Conservation (phyloP, 139 green algal genomes). For the Auxenochlorella pyrenoidosa region DNA sequence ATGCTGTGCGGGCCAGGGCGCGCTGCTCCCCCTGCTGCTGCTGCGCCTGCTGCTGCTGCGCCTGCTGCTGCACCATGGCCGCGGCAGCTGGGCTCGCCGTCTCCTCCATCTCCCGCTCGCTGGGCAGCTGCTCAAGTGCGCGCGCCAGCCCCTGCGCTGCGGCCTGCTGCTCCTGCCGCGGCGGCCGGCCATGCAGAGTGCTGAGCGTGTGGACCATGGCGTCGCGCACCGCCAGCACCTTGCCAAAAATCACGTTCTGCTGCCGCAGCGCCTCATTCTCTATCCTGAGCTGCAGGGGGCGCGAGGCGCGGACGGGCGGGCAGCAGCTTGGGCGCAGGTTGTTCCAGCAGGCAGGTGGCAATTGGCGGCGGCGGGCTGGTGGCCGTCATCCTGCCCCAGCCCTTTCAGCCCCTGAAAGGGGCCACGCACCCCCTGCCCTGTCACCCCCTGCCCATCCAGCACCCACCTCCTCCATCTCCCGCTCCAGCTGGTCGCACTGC, state of each 20-base stretch:
- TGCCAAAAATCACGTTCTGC: conserved; percentile 4
- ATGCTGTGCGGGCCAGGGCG: neutral
- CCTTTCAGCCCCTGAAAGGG: neutral
- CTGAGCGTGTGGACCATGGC: conserved; percentile 26
- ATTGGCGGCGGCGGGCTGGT: no score
- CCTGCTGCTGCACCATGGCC: neutral
- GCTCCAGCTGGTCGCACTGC: conserved; percentile 1
- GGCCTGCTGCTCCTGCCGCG: neutral
- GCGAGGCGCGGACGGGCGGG: no score
- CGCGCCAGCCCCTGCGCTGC: neutral
- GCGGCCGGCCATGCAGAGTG: neutral
- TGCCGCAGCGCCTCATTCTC: conserved; percentile 9
- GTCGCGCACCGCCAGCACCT: conserved; percentile 35
- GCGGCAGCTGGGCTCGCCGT: neutral
- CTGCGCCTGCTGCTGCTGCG: neutral
- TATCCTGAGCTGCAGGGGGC: neutral
- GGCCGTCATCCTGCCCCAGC: no score
- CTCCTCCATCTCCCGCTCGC: conserved; percentile 6
- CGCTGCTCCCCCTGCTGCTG: neutral
- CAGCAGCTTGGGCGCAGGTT: neutral
- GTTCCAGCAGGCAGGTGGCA: neutral
- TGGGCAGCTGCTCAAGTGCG: conserved; percentile 2
- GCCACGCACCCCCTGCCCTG: no score
- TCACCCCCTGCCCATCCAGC: neutral
- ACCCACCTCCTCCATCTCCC: conserved; percentile 24